Evolutionary conservation across 148 eudicot genomes (phyloP), one percentile per base, ranked within the genome.

Genomic region (Diospyros lotus): DNA sequence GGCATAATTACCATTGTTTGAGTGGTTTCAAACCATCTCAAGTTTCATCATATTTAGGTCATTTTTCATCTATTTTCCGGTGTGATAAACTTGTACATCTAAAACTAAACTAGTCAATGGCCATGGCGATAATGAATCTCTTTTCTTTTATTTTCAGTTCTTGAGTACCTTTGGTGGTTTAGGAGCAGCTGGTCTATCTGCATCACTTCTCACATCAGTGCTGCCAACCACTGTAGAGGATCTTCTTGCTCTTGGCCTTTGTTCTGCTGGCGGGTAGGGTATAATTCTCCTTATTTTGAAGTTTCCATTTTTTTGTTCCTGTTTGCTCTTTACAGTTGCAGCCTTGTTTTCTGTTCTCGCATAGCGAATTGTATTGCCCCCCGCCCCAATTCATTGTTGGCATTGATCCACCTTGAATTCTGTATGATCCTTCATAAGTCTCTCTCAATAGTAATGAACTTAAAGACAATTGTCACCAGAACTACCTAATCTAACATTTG

Each of bases 221-320:
- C 86, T 95, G 76, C 93, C 94, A 50, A 89, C 93, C 75, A 93
- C 97, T 42, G 66, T 88, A 9, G 99, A 95, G 87, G 99, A 95
- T 80, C 98, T 95, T 84, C 97, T 95, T 71, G 99, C 99, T 78
- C 93, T 95, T 69, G 98, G 91, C 66, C 96, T 95, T 79, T 95
- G 99, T 83, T 93, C 99, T 70, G 94, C 93, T 83, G 99, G 98
- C 82, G 98, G 99, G 97, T 95, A 82, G 68, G 75, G n/a, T 67
- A 13, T 67, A 75, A 68, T 66, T 59, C 50, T 28, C 73, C 61
- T 68, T 11, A 45, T 54, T n/a, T 45, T 48, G 8, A 40, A 4
- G 38, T 62, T 63, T 14, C 50, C 64, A 64, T 9, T 14, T 55
- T 65, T 61, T 70, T 9, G 54, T 39, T 3, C 28, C 63, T 45